These are phyloP conservation scores for Porcisia hertigi DNA, from an alignment of 208 protist genomes.

Conservation along the genomic window DNA sequence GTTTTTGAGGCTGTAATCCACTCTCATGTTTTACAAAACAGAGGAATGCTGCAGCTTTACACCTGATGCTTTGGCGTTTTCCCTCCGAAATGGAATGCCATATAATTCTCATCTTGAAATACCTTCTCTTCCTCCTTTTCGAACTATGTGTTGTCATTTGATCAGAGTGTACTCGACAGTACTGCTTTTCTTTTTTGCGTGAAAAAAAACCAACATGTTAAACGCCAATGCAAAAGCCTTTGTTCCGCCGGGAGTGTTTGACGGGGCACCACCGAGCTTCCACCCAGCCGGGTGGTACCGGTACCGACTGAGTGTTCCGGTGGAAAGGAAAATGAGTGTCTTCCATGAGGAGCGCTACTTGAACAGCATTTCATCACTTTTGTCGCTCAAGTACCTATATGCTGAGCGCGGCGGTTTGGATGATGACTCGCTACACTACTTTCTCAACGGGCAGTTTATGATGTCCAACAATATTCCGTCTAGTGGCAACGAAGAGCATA, in stretches of 20 bases:
- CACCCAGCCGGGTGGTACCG: conserved; percentile 46
- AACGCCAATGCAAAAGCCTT: conserved; percentile 85
- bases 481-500: conserved; percentile 18
- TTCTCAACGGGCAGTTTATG: conserved; percentile 51
- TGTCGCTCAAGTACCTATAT: conserved; percentile 54
- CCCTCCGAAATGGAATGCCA: not conserved
- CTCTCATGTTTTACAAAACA: not conserved
- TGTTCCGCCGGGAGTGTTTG: conserved; percentile 46
- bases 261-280: conserved; percentile 21
- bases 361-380: conserved; percentile 49
- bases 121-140: not conserved
- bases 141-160: not conserved
- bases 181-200: not conserved
- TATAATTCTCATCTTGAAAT: not conserved
- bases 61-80: not conserved
- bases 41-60: not conserved
- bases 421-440: conserved; percentile 57
- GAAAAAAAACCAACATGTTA: conserved; percentile 40
- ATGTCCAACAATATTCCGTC: conserved; percentile 40
- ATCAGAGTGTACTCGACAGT: not conserved
- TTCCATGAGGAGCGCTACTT: conserved; percentile 34
- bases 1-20: not conserved
- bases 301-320: conserved; percentile 55
- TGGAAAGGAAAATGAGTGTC: conserved; percentile 30
- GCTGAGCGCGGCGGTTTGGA: conserved; percentile 45